Percentiles rank a stretch among this genome's conserved stretches.
Conservation (phyloP, 164 flowering plant species). For the Houttuynia cordata region DNA sequence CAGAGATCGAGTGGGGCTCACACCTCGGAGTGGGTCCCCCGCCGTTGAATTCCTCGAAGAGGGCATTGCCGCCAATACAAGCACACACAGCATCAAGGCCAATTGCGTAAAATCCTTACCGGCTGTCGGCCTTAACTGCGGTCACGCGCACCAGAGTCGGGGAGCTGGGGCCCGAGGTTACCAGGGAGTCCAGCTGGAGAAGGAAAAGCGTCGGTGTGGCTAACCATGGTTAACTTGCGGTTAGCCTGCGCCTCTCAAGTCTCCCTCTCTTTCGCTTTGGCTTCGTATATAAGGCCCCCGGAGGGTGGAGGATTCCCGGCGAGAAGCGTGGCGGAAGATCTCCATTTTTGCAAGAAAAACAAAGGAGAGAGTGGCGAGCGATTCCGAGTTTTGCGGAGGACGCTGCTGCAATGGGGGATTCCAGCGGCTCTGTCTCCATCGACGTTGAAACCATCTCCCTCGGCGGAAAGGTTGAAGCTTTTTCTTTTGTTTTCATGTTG, state of each 20-base stretch:
- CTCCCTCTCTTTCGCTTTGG: background rate
- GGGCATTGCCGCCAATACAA: too few relatives aligned
- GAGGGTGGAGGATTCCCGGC: too few relatives aligned
- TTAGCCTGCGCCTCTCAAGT: background rate
- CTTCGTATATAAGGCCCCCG: slow-evolving; percentile 3
- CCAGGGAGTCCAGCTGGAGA: too few relatives aligned
- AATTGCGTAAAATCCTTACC: background rate
- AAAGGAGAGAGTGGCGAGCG: too few relatives aligned
- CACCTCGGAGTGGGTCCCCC: too few relatives aligned
- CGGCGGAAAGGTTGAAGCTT: slow-evolving; percentile 52
- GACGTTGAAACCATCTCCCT: slow-evolving; percentile 70
- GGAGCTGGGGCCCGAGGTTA: background rate
- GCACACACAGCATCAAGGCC: background rate
- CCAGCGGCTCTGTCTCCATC: slow-evolving; percentile 48
- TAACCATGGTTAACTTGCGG: slow-evolving; percentile 5
- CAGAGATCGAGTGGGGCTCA: too few relatives aligned
- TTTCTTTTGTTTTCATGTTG: background rate
- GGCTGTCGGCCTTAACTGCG: slow-evolving; percentile 2
- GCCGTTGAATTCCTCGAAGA: too few relatives aligned
- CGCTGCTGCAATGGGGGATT: slow-evolving; percentile 47
- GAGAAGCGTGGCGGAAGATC: too few relatives aligned
- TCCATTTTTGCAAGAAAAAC: too few relatives aligned
- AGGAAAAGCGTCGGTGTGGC: slow-evolving; percentile 7
- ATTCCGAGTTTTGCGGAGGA: background rate
- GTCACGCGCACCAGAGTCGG: background rate